A percentile compares a stretch with the other conserved stretches of the same genome.
Evolutionary conservation across 2,329 filamentous ascomycete genomes (phyloP).

Genomic region (Aspergillus arachidicola): DNA sequence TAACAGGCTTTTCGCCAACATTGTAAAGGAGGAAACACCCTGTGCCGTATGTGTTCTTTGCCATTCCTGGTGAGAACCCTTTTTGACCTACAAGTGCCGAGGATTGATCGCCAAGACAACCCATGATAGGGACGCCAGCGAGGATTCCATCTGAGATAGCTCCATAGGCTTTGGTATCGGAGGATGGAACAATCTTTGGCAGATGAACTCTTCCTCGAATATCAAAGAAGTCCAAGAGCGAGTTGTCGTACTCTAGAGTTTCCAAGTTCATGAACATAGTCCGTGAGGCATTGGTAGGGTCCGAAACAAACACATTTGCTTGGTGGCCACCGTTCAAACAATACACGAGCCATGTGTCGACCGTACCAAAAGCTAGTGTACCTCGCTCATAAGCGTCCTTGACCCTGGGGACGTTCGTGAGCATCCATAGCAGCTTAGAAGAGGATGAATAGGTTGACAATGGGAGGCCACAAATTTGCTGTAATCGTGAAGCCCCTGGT

Average conservation of each 20-base stretch:
- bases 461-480: conserved; percentile 73
- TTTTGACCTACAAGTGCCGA: conserved; percentile 83
- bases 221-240: conserved; percentile 75
- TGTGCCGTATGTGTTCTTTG: conserved; percentile 90
- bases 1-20: conserved; percentile 79
- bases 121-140: conserved; percentile 70
- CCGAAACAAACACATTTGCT: conserved; percentile 75
- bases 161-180: conserved; percentile 72
- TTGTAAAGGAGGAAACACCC: conserved; percentile 90
- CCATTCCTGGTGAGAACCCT: conserved; percentile 77
- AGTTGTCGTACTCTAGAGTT: conserved; percentile 76
- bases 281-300: conserved; percentile 82
- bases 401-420: conserved; percentile 71
- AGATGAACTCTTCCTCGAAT: conserved; percentile 73
- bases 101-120: conserved; percentile 84
- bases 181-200: conserved; percentile 79
- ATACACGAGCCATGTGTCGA: conserved; percentile 87
- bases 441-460: conserved; percentile 86
- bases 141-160: conserved; percentile 64
- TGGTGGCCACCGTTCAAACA: conserved; percentile 70
- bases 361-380: conserved; percentile 78
- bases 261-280: conserved; percentile 93
- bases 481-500: conserved; percentile 67
- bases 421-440: conserved; percentile 81
- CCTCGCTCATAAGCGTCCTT: conserved; percentile 73